Base-by-base conservation (phyloP, 1,284 basidiomycete genomes). In the Butyriboletus appendiculatus region DNA sequence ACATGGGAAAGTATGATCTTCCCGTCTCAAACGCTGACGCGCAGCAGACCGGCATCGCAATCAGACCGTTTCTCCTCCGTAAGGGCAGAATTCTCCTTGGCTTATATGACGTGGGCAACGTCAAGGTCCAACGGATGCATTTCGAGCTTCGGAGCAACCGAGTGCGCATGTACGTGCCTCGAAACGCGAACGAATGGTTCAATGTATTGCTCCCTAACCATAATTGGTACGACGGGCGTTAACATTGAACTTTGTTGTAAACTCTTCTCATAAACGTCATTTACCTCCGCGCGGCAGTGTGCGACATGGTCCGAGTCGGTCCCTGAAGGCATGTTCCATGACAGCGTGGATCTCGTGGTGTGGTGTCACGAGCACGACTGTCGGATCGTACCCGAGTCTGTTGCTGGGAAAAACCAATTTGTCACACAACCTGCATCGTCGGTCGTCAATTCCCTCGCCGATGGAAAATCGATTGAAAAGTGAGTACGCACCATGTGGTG, bases 341-440 rank as follows among this genome's bases (percentile, higher is more conserved):
- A 99, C 67, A 92, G 88, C 62, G 81, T 98, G 53, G 86, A 97
- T 66, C 80, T 99, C 5, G 92, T 99, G 9, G 80, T 99, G 1
- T 99, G 96, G 96, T 96, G 97, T 2, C 97, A 99, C 69, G 97
- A 99, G 71, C 97, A 99, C 69, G 96, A 99, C 71, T 98, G 96
- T 68, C 84, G 94, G 26, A 94, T 98, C 56, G 77, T 84, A 3
- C 96, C 96, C 0, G 93, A 98, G 66, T 80, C 85, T 2, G 95
- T 99, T 6, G 87, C 92, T 5, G 95, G 92, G 9, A 96, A 97
- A 72, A 79, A 82, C 5, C 99, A 99, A 74, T 86, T 84, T 63
- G 95, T 99, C 66, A 85, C 88, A 0, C 97, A 99, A 69, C 97
- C 97, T 2, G 97, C 97, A 1, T 96, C 93, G 8, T 94, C 91